Evolutionary conservation across 495 filamentous ascomycete genomes (phyloP).

Genomic region (Ramalina intermedia): DNA sequence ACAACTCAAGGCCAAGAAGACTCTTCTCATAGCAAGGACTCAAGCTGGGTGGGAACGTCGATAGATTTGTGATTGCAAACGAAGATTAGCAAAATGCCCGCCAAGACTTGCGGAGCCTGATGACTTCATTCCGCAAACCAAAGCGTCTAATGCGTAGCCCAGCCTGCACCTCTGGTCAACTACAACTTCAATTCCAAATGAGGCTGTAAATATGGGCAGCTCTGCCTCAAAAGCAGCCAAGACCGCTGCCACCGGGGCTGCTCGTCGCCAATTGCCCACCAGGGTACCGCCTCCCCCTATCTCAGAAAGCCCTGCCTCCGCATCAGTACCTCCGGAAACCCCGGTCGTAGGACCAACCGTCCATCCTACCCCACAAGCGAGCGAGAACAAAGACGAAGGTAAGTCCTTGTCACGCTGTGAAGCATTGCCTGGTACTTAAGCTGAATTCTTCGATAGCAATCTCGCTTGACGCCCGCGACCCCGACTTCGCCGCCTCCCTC

Average conservation of each 20-base stretch:
- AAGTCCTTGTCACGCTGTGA: not conserved
- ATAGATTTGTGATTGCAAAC: too few relatives aligned
- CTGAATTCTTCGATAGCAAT: conserved; percentile 31
- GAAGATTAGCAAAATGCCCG: not conserved
- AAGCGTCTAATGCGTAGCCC: too few relatives aligned
- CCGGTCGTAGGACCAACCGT: conserved; percentile 20
- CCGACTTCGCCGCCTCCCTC: conserved; percentile 46
- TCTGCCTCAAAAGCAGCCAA: conserved; percentile 46
- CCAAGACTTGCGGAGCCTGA: not conserved
- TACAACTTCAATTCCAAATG: not conserved
- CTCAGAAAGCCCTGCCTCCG: conserved; percentile 17
- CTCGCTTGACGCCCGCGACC: conserved; percentile 50
- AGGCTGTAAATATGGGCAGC: conserved; percentile 37
- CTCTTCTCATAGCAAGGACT: too few relatives aligned
- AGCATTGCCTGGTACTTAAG: not conserved
- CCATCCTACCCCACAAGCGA: conserved; percentile 20
- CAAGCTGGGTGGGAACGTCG: too few relatives aligned
- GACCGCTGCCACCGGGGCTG: conserved; percentile 35
- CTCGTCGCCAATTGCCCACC: conserved; percentile 43
- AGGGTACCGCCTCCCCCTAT: conserved; percentile 25
- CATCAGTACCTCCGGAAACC: conserved; percentile 14
- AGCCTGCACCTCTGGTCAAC: too few relatives aligned
- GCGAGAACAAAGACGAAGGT: conserved; percentile 20
- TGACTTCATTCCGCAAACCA: not conserved
- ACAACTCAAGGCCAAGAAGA: too few relatives aligned